Percentiles rank a stretch among this genome's conserved stretches.
phyloP scores from a whole-genome alignment of 331 rosid genomes.

The Quercus phellos region DNA sequence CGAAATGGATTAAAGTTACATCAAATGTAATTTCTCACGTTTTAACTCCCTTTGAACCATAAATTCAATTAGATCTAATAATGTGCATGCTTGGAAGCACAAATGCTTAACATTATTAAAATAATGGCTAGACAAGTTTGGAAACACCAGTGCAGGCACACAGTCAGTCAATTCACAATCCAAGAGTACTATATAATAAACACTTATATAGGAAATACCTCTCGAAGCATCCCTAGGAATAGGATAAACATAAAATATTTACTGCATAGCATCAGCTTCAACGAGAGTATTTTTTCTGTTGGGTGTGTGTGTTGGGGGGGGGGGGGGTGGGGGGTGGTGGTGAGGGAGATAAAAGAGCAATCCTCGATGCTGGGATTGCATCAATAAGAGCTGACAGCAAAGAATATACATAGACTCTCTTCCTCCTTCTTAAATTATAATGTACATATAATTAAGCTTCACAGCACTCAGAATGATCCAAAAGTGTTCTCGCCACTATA shows the following conservation, averaged over 20 bases:
- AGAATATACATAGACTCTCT: slow-evolving; percentile 17
- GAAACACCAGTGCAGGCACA: not conserved
- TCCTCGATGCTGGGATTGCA: not conserved
- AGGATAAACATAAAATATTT: slow-evolving; percentile 18
- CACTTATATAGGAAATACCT: not conserved
- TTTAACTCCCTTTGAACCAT: too few relatives aligned
- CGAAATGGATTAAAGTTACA: too few relatives aligned
- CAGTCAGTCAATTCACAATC: not conserved
- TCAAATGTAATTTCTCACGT: too few relatives aligned
- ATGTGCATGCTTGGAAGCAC: not conserved
- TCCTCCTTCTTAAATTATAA: not conserved
- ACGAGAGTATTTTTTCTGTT: not conserved
- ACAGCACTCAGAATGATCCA: slow-evolving; percentile 18
- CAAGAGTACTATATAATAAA: not conserved
- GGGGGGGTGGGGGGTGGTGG: too few relatives aligned
- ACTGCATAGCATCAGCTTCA: not conserved
- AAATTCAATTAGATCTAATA: too few relatives aligned
- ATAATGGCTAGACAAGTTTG: not conserved
- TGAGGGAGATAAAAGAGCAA: not conserved
- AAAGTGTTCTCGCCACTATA: slow-evolving; percentile 51
- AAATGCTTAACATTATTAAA: not conserved
- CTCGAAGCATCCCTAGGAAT: not conserved
- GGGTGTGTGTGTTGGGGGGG: too few relatives aligned
- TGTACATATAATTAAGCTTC: slow-evolving; percentile 15
- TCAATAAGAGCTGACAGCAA: slow-evolving; percentile 15